Percentiles rank a stretch among this genome's conserved stretches.
Evolutionary conservation across 306 rosid species (phyloP).

Genomic region (Ormosia emarginata): DNA sequence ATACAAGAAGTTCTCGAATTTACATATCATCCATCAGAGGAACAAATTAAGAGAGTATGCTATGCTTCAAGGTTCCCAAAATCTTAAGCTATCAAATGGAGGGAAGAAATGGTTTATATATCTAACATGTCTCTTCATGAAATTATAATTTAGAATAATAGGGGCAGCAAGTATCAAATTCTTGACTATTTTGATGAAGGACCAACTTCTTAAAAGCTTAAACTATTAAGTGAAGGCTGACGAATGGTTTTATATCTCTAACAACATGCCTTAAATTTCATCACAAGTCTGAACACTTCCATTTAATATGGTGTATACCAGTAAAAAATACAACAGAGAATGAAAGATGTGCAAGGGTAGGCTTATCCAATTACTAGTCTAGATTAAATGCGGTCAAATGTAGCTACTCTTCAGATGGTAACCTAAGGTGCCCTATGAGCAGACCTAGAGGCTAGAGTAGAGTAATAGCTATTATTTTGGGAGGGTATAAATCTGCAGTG

Average conservation of each 20-base stretch:
- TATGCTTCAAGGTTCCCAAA: neutral
- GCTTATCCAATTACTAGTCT: conserved; percentile 6
- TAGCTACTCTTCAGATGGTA: neutral
- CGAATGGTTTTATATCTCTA: neutral
- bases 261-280: conserved; percentile 11
- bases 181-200: neutral
- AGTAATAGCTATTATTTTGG: neutral
- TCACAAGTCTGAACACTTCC: conserved; percentile 6
- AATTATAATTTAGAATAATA: neutral
- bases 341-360: neutral
- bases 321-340: neutral
- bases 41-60: conserved; percentile 1
- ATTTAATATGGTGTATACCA: neutral
- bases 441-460: neutral
- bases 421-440: neutral
- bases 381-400: conserved; percentile 14
- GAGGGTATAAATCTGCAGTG: neutral
- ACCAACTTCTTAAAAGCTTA: neutral
- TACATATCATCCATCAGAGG: neutral
- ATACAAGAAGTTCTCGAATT: neutral
- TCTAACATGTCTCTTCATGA: neutral
- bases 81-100: neutral
- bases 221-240: neutral
- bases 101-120: neutral
- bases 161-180: conserved; percentile 6